Evolutionary conservation across 805 yeast species (phyloP).

Genomic region (Ogataea paraovalis): DNA sequence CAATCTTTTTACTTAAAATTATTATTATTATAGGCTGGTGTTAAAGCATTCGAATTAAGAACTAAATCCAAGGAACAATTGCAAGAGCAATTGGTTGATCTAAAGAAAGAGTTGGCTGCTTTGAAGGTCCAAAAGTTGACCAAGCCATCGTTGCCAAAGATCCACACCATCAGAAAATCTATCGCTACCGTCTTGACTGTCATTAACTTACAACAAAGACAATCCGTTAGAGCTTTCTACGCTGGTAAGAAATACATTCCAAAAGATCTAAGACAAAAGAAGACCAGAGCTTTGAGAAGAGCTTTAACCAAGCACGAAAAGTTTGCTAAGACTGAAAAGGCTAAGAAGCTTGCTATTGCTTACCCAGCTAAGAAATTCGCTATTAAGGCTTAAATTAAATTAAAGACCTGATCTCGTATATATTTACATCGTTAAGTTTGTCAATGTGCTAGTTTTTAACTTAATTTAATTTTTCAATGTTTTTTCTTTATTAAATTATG

Average conservation of each 20-base stretch:
- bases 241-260: constrained; percentile 93
- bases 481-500: neutral
- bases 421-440: constrained; percentile 1
- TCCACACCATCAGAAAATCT: constrained; percentile 95
- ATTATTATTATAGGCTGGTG: constrained; percentile 59
- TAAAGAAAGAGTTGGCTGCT: constrained; percentile 93
- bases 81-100: constrained; percentile 88
- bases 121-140: constrained; percentile 94
- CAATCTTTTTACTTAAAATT: constrained; percentile 1
- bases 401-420: neutral
- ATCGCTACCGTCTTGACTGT: constrained; percentile 97
- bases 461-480: constrained; percentile 1
- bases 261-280: constrained; percentile 98
- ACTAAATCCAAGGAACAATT: constrained; percentile 96
- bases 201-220: constrained; percentile 96
- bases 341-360: constrained; percentile 87
- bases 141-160: constrained; percentile 91
- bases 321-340: constrained; percentile 76
- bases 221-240: constrained; percentile 91
- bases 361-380: constrained; percentile 99
- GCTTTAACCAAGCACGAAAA: constrained; percentile 86
- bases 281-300: constrained; percentile 99
- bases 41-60: constrained; percentile 95
- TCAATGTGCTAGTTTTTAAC: neutral
- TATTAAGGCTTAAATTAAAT: constrained; percentile 80